These are phyloP conservation scores for Puccinellia tenuiflora DNA, from an alignment of 176 grass and related monocot species.

Conservation along the genomic window DNA sequence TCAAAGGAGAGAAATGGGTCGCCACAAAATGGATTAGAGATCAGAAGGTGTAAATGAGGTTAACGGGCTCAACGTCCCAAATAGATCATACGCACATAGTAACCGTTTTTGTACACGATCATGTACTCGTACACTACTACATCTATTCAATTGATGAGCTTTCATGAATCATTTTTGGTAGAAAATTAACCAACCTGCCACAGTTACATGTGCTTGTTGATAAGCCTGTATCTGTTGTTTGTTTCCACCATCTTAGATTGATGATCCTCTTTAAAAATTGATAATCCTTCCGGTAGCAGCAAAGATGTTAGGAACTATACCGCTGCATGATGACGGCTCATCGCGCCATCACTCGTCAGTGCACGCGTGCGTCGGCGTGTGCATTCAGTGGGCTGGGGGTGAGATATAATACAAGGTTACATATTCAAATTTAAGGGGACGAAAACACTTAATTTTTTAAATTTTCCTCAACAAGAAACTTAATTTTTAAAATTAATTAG, in stretches of 20 bases:
- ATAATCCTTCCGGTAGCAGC: background rate
- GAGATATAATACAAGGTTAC: too few species aligned
- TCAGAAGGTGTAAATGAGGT: conserved; percentile 27
- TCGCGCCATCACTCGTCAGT: too few species aligned
- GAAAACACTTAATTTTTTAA: too few species aligned
- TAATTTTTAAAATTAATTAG: background rate
- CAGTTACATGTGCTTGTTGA: background rate
- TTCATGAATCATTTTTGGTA: background rate
- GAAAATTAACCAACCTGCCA: background rate
- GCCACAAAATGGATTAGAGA: conserved; percentile 96
- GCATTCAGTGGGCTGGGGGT: background rate
- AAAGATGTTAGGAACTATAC: background rate
- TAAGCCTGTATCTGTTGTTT: background rate
- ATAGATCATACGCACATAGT: conserved; percentile 37
- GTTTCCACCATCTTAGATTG: background rate
- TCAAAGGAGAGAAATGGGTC: conserved; percentile 96
- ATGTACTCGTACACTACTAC: conserved; percentile 29
- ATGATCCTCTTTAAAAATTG: background rate
- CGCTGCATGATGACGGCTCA: background rate
- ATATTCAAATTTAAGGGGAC: too few species aligned
- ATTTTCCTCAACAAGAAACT: too few species aligned
- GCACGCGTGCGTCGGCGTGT: too few species aligned
- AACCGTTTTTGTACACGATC: conserved; percentile 18
- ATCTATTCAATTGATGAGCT: conserved; percentile 28
- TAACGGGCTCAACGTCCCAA: background rate